Percentiles rank a stretch among this genome's conserved stretches.
These are phyloP conservation scores for Elasticomyces elasticus DNA, from an alignment of 495 filamentous ascomycete species.

Conservation along the genomic window DNA sequence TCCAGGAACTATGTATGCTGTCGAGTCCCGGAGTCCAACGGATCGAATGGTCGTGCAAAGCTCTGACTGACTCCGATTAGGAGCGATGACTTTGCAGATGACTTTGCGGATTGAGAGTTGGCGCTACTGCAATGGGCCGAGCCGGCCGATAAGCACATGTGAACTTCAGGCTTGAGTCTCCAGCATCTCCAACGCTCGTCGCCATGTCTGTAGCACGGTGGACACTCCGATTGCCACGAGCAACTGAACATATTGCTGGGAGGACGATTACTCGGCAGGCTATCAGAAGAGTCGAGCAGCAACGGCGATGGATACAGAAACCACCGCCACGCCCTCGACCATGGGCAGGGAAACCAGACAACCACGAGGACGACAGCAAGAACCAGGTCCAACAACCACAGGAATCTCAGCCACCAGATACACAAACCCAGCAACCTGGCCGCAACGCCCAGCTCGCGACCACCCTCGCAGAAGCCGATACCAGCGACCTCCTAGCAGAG, in stretches of 20 bases:
- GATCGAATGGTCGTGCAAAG: no score
- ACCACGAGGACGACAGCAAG: background rate
- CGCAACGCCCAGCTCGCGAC: conserved; percentile 20
- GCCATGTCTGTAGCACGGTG: conserved; percentile 16
- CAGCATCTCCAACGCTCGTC: background rate
- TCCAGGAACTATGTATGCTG: background rate
- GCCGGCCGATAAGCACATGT: no score
- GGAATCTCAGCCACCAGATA: background rate
- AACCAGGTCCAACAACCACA: background rate
- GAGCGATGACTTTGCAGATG: no score
- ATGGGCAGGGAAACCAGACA: conserved; percentile 5
- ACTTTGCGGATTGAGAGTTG: no score
- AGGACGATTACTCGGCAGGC: background rate
- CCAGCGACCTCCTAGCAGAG: conserved; percentile 26
- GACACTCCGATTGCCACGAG: conserved; percentile 12
- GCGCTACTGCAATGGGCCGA: no score
- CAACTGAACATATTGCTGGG: background rate
- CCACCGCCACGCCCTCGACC: conserved; percentile 6
- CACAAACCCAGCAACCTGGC: conserved; percentile 9
- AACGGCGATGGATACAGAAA: conserved; percentile 10
- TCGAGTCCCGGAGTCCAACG: background rate
- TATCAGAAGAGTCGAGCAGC: conserved; percentile 3
- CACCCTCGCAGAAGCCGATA: conserved; percentile 14
- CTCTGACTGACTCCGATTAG: no score
- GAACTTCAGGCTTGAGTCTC: background rate